Conservation (phyloP, 148 eudicot species). For the Cornus controversa region DNA sequence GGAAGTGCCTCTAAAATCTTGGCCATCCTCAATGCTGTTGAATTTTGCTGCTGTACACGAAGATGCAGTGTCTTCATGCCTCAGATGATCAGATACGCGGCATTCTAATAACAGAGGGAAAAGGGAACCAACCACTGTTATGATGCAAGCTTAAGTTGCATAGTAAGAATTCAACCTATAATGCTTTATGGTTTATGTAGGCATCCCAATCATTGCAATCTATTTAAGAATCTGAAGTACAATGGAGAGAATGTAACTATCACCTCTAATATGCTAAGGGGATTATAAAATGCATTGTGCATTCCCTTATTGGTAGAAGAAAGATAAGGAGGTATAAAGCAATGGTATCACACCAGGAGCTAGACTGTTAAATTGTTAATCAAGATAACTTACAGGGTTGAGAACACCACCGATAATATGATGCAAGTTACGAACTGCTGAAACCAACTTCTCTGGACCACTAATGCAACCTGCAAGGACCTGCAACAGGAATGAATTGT, state of each 20-base stretch:
- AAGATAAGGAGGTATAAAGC: neutral
- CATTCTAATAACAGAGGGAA: conserved; percentile 48
- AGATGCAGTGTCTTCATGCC: conserved; percentile 95
- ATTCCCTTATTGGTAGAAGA: no score
- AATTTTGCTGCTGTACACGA: conserved; percentile 89
- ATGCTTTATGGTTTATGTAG: neutral
- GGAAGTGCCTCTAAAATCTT: conserved; percentile 94
- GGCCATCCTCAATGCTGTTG: conserved; percentile 89
- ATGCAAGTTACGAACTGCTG: conserved; percentile 66
- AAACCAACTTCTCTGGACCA: conserved; percentile 61
- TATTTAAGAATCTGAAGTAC: neutral
- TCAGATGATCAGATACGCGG: conserved; percentile 71
- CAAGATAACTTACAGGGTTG: conserved; percentile 66
- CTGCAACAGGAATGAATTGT: conserved; percentile 33
- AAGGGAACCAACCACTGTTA: neutral
- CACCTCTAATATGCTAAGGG: neutral
- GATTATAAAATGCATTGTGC: no score
- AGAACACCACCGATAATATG: conserved; percentile 88
- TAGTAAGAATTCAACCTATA: neutral
- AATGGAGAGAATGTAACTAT: neutral
- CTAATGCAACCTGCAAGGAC: conserved; percentile 91
- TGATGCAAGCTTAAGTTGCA: neutral
- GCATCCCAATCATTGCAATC: no score
- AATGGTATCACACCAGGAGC: neutral
- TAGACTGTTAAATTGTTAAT: neutral